These are phyloP conservation scores for Venturia carpophila DNA, from an alignment of 2,329 filamentous ascomycete genomes.

Conservation along the genomic window DNA sequence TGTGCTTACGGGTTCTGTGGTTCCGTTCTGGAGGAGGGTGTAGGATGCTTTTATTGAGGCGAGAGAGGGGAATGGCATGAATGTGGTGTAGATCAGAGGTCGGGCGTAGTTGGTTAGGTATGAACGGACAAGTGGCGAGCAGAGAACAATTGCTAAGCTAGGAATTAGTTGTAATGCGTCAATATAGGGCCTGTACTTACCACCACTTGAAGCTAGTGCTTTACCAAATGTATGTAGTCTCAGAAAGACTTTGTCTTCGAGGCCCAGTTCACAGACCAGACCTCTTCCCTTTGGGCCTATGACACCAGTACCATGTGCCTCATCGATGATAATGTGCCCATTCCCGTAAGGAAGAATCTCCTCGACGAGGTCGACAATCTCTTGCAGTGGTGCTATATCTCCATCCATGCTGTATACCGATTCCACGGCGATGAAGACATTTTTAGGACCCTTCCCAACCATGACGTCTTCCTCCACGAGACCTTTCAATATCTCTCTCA, in stretches of 20 bases:
- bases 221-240: slow-evolving; percentile 57
- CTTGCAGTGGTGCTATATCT: slow-evolving; percentile 56
- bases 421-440: slow-evolving; percentile 30
- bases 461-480: slow-evolving; percentile 26
- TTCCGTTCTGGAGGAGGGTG: slow-evolving; percentile 45
- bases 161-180: not conserved
- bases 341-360: slow-evolving; percentile 49
- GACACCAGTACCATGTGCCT: slow-evolving; percentile 59
- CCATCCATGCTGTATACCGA: slow-evolving; percentile 73
- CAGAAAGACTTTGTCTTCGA: slow-evolving; percentile 47
- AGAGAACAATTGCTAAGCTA: slow-evolving; percentile 51
- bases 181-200: slow-evolving; percentile 36
- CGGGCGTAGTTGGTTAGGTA: slow-evolving; percentile 71
- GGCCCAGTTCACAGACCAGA: slow-evolving; percentile 47
- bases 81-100: slow-evolving; percentile 68
- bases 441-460: slow-evolving; percentile 27
- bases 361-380: slow-evolving; percentile 53
- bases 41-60: slow-evolving; percentile 53
- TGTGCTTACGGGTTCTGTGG: slow-evolving; percentile 38
- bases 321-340: slow-evolving; percentile 57
- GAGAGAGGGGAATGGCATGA: slow-evolving; percentile 54
- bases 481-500: slow-evolving; percentile 27
- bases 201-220: slow-evolving; percentile 56
- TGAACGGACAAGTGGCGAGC: slow-evolving; percentile 48
- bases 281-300: slow-evolving; percentile 51